These are phyloP conservation scores for Gleditsia sinensis DNA, from an alignment of 306 rosid genomes.

Conservation along the genomic window DNA sequence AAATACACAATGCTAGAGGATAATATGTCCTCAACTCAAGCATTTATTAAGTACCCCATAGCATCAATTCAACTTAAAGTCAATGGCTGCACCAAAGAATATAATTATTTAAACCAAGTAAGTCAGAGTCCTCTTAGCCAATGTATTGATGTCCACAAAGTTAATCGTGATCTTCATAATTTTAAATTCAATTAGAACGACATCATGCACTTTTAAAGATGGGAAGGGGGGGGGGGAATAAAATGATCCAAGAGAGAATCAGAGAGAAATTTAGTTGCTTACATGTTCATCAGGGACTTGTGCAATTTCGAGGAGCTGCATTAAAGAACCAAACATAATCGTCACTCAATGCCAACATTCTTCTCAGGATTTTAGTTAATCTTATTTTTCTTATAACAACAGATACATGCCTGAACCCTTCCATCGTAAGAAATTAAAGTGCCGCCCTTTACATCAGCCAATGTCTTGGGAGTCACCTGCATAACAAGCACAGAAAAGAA, in stretches of 20 bases:
- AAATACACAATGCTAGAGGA: background rate
- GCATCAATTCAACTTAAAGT: conserved; percentile 13
- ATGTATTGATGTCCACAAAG: background rate
- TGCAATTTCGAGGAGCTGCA: conserved; percentile 98
- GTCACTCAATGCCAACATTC: conserved; percentile 16
- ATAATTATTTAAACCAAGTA: conserved; percentile 7
- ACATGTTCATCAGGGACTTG: conserved; percentile 96
- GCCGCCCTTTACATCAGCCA: conserved; percentile 99
- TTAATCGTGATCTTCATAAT: conserved; percentile 10
- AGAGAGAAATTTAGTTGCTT: conserved; percentile 48
- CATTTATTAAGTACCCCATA: background rate
- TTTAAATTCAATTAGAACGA: background rate
- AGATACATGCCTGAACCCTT: conserved; percentile 65
- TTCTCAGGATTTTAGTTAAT: background rate
- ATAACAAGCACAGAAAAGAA: conserved; percentile 2
- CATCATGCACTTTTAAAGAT: background rate
- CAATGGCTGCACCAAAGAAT: background rate
- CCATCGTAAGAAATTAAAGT: conserved; percentile 96
- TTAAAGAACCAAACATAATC: conserved; percentile 34
- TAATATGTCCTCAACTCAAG: background rate
- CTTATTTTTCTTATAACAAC: conserved; percentile 17
- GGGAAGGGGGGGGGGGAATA: background rate
- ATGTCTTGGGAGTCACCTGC: conserved; percentile 88
- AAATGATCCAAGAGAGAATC: background rate
- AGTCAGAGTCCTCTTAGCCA: background rate